Conservation (phyloP, 345 rosid genomes). For the Ceriops zippeliana region DNA sequence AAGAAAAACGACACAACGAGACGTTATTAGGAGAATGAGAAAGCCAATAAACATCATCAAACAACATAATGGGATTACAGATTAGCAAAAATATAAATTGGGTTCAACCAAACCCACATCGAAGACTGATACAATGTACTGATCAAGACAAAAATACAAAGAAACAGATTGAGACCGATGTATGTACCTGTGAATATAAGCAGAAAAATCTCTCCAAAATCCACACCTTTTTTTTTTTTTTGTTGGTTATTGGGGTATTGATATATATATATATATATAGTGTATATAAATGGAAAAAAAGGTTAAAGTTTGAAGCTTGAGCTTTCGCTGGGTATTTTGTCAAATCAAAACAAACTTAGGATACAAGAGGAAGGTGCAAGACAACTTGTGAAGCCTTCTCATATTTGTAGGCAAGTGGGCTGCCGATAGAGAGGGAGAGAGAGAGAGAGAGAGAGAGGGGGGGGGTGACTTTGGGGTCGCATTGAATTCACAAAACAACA, state of each 20-base stretch:
- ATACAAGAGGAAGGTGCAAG: constrained; percentile 21
- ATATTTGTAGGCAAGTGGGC: constrained; percentile 24
- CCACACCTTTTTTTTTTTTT: not conserved
- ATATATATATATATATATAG: not conserved
- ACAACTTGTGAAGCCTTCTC: constrained; percentile 5
- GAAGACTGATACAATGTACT: not conserved
- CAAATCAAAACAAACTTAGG: constrained; percentile 17
- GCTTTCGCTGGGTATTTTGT: constrained; percentile 1
- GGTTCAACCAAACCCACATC: not conserved
- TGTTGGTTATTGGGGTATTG: not conserved
- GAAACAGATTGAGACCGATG: constrained; percentile 15
- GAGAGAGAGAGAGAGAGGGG: constrained; percentile 9
- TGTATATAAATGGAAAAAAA: not conserved
- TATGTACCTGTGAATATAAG: constrained; percentile 29
- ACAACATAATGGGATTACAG: too few species aligned
- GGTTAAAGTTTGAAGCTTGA: not conserved
- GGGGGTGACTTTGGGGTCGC: constrained; percentile 25
- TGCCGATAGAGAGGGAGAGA: constrained; percentile 11
- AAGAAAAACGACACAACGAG: too few species aligned
- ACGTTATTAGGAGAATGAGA: too few species aligned
- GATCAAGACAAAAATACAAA: constrained; percentile 2
- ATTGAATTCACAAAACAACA: constrained; percentile 32
- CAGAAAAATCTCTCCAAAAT: constrained; percentile 3
- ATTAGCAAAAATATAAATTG: too few species aligned
- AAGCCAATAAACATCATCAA: too few species aligned